Evolutionary conservation across 192 early-diverging fungal species (phyloP).

Genomic region (Cetraspora pellucida): DNA sequence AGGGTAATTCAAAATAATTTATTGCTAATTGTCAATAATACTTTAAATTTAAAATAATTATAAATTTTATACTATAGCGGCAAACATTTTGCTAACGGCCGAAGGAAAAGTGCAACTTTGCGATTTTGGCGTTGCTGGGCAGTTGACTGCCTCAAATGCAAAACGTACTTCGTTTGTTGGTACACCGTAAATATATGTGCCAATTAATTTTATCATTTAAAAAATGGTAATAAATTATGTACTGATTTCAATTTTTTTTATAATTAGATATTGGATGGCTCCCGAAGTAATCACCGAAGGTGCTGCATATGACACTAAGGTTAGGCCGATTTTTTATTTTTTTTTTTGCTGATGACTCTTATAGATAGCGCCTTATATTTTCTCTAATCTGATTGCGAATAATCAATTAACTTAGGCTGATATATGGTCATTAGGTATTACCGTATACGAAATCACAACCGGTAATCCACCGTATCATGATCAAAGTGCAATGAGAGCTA

Average conservation of each 20-base stretch:
- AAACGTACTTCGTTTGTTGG: constrained; percentile 96
- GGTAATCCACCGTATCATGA: constrained; percentile 94
- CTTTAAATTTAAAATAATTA: not conserved
- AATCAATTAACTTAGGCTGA: constrained; percentile 66
- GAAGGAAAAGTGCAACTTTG: constrained; percentile 91
- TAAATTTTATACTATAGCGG: constrained; percentile 53
- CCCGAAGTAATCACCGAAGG: constrained; percentile 84
- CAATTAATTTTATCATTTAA: too few relatives aligned
- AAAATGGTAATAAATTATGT: too few relatives aligned
- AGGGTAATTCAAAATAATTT: constrained; percentile 58
- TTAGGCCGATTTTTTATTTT: not conserved
- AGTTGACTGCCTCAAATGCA: constrained; percentile 68
- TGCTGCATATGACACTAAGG: constrained; percentile 89
- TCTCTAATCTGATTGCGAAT: not conserved
- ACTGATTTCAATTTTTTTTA: too few relatives aligned
- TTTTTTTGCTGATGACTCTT: too few relatives aligned
- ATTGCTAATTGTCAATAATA: not conserved
- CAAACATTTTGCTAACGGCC: constrained; percentile 89
- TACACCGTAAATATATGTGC: constrained; percentile 59
- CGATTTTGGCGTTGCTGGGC: constrained; percentile 95
- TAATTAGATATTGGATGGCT: constrained; percentile 76
- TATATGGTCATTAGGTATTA: constrained; percentile 99
- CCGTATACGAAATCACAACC: constrained; percentile 94
- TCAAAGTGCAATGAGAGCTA: constrained; percentile 84
- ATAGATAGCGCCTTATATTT: too few relatives aligned